These are phyloP conservation scores for Xylaria sp. DNA, from an alignment of 2,329 filamentous ascomycete species.

Conservation along the genomic window DNA sequence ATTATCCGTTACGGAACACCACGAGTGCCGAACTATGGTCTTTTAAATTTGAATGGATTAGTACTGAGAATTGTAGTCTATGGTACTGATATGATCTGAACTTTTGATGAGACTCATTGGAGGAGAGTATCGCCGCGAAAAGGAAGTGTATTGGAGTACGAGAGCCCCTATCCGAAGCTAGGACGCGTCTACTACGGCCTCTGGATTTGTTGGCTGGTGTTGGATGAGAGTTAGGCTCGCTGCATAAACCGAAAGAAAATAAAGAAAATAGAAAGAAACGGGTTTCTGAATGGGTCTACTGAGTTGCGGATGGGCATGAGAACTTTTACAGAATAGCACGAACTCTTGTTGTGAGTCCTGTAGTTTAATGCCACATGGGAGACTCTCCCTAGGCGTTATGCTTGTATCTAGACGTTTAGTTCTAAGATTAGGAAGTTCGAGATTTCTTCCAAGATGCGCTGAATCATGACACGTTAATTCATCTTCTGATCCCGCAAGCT, in stretches of 20 bases:
- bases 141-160: background rate
- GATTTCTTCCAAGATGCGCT: background rate
- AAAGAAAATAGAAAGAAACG: background rate
- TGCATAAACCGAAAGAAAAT: too few species aligned
- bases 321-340: background rate
- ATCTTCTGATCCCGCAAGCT: too few species aligned
- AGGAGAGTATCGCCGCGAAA: background rate
- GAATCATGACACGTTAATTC: background rate
- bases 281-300: background rate
- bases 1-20: background rate
- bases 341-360: background rate
- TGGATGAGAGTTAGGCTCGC: background rate
- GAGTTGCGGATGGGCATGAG: background rate
- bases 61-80: background rate
- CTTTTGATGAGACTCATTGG: background rate
- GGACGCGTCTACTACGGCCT: background rate
- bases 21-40: background rate
- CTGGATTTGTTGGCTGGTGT: background rate
- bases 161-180: background rate
- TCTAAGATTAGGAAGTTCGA: background rate
- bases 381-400: background rate
- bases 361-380: too few species aligned
- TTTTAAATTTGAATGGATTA: background rate
- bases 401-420: background rate
- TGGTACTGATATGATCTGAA: background rate